Conservation (phyloP, 768 basidiomycete genomes). For the Russula dissimulans region DNA sequence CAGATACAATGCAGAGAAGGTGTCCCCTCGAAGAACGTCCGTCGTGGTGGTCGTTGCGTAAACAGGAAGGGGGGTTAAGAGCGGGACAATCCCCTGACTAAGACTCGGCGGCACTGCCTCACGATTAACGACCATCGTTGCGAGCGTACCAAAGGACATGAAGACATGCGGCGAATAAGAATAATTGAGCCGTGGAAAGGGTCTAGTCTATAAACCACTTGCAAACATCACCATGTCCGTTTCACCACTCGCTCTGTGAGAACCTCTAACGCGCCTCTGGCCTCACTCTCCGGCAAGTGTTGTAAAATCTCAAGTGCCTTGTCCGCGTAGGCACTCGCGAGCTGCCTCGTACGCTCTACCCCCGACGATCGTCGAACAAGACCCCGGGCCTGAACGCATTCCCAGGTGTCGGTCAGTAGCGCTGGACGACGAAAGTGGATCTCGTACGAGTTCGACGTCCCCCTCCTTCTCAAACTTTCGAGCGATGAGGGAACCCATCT, state of each 20-base stretch:
- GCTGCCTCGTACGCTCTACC: conserved; percentile 64
- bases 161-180: neutral
- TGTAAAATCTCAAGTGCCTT: conserved; percentile 64
- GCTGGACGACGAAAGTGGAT: neutral
- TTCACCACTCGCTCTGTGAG: conserved; percentile 61
- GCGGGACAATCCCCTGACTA: neutral
- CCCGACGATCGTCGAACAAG: conserved; percentile 64
- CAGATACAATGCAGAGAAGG: conserved; percentile 5
- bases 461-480: conserved; percentile 70
- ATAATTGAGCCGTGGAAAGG: neutral
- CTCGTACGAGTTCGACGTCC: conserved; percentile 68
- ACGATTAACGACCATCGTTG: too few relatives aligned
- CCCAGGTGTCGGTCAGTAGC: neutral
- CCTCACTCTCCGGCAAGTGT: conserved; percentile 72
- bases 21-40: neutral
- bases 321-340: conserved; percentile 67
- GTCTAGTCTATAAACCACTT: neutral
- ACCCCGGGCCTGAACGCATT: conserved; percentile 46
- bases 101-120: neutral
- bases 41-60: conserved; percentile 1
- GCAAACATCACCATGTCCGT: conserved; percentile 39
- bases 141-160: too few relatives aligned
- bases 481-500: conserved; percentile 65
- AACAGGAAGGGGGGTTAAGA: neutral
- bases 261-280: conserved; percentile 62